phyloP scores from a whole-genome alignment of 2,329 filamentous ascomycete genomes.

The Nemania sp. region DNA sequence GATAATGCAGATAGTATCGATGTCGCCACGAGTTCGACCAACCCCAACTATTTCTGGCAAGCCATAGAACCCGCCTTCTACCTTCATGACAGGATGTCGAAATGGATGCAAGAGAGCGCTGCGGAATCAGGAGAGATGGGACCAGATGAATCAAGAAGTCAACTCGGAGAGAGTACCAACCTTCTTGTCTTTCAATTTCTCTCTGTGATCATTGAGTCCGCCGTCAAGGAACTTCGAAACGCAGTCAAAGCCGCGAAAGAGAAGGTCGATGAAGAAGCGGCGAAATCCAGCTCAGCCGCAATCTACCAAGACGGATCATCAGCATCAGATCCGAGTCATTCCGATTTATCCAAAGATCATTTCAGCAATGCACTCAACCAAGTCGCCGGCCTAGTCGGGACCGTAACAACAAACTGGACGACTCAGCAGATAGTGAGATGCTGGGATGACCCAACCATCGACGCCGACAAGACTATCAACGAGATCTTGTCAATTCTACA shows the following conservation, averaged over 20 bases:
- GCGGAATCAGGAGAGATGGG: constrained; percentile 33
- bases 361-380: constrained; percentile 62
- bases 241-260: constrained; percentile 39
- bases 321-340: constrained; percentile 59
- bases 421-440: constrained; percentile 69
- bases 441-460: constrained; percentile 67
- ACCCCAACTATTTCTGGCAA: constrained; percentile 36
- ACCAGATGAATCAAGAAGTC: constrained; percentile 28
- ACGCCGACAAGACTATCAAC: constrained; percentile 63
- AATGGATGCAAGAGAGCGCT: constrained; percentile 37
- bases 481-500: constrained; percentile 68
- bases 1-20: neutral
- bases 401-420: constrained; percentile 65
- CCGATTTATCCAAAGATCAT: constrained; percentile 62
- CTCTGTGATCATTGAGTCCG: constrained; percentile 37
- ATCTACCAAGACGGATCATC: constrained; percentile 40
- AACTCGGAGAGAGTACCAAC: constrained; percentile 38
- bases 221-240: constrained; percentile 37
- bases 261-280: constrained; percentile 37
- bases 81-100: constrained; percentile 36
- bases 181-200: constrained; percentile 38
- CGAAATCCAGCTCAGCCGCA: constrained; percentile 34
- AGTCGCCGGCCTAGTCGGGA: constrained; percentile 57
- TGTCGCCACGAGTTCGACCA: constrained; percentile 30
- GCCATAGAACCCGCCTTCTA: constrained; percentile 39